Evolutionary conservation across 192 early-diverging fungal species (phyloP), one percentile per base, ranked within the genome.

Genomic region (Pecoramyces ruminantium): DNA sequence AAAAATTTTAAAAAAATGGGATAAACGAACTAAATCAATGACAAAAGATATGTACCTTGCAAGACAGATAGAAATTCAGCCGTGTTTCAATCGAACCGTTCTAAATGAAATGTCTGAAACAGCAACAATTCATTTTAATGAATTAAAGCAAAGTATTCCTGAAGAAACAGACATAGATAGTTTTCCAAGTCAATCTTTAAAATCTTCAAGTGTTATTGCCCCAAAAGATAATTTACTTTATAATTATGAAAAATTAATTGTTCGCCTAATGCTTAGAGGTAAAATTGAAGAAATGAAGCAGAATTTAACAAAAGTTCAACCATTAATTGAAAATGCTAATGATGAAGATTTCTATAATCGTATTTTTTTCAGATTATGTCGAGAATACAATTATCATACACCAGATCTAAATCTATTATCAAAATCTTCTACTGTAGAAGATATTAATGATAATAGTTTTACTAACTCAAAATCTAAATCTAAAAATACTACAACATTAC

Each of bases 1-100:
- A 34, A 99, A 99, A 89, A 99, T 99, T 78, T 84, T 99, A 79
- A 99, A 99, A 85, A 99, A 99, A 86, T 99, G 96, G 96, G 98
- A 99, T 90, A 99, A 99, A 88, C 91, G 98, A 34, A 94, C 95
- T 78, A 98, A 98, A 86, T 95, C 95, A 5, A 94, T 92, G 78
- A 99, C 96, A 29, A 99, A 98, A 83, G 98, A 99, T 84, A 90
- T 99, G 38, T 99, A 98, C 82, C 90, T 99, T 15, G 93, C 95
- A 4, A 92, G 98, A 16, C 98, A 99, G 84, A 92, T 99, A 39
- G 98, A 99, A 79, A 93, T 98, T 27, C 97, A 98, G 84, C 98
- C 96, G 2, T 96, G 94, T 84, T 99, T 99, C 85, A 98, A 98
- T 86, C 93, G 92, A 80, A 95, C 97, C 38, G 89, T 96, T 29